A percentile compares a stretch with the other conserved stretches of the same genome.
Evolutionary conservation across 2,329 filamentous ascomycete genomes (phyloP).

Genomic region (Allantophomopsis cytisporea): DNA sequence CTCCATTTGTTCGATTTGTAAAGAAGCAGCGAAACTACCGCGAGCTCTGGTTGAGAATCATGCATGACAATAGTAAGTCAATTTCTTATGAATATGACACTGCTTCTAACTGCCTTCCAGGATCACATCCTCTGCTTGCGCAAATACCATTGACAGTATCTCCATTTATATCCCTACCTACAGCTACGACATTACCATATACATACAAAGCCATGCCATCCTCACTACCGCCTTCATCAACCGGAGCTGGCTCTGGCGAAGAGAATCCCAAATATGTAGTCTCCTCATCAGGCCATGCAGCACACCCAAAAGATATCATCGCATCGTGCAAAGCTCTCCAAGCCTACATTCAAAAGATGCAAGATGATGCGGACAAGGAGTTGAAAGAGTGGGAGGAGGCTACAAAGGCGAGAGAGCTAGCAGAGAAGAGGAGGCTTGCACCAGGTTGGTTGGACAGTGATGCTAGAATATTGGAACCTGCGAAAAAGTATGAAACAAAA

Average conservation of each 20-base stretch:
- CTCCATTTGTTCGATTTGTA: too few species aligned
- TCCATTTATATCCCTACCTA: constrained; percentile 82
- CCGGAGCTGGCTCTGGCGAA: constrained; percentile 24
- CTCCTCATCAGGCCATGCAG: constrained; percentile 65
- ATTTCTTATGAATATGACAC: not conserved
- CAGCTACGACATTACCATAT: constrained; percentile 84
- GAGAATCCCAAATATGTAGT: constrained; percentile 60
- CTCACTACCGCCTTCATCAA: constrained; percentile 63
- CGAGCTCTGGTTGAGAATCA: constrained; percentile 1
- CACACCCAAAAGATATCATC: constrained; percentile 77
- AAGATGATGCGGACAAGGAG: constrained; percentile 52
- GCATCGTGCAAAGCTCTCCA: constrained; percentile 68
- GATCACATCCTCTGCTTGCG: constrained; percentile 74
- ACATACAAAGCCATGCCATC: constrained; percentile 87
- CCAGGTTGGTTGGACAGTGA: constrained; percentile 74
- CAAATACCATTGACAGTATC: constrained; percentile 91
- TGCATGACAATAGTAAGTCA: constrained; percentile 17
- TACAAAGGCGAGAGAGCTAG: constrained; percentile 51
- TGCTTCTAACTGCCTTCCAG: constrained; percentile 24
- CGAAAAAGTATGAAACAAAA: constrained; percentile 25
- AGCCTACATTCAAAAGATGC: constrained; percentile 57
- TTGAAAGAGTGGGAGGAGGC: constrained; percentile 58
- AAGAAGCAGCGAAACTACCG: too few species aligned
- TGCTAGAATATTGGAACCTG: constrained; percentile 53
- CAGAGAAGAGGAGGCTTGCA: constrained; percentile 67